Conservation (phyloP, 768 basidiomycete genomes). For the Collybia mongolica region DNA sequence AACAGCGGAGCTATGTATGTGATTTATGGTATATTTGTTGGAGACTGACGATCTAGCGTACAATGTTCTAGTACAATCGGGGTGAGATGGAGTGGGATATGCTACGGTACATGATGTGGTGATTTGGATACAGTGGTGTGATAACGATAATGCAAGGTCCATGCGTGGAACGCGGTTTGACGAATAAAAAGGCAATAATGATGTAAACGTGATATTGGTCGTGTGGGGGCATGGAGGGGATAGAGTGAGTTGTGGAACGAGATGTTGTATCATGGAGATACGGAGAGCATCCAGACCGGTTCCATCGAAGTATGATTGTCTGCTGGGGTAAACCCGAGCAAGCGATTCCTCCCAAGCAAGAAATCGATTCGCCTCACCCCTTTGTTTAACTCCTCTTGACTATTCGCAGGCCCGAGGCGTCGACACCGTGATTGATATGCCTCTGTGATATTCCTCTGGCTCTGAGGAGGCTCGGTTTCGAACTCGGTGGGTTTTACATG, state of each 20-base stretch:
- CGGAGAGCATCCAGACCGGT: conserved; percentile 23
- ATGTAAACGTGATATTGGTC: no score
- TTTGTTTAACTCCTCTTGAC: conserved; percentile 30
- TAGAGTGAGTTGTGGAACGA: background rate
- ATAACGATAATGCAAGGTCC: no score
- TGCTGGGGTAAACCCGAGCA: conserved; percentile 35
- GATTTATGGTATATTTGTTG: no score
- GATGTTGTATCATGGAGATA: conserved; percentile 5
- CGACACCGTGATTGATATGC: conserved; percentile 30
- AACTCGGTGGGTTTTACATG: conserved; percentile 34
- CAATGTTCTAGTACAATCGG: no score
- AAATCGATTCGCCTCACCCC: conserved; percentile 48
- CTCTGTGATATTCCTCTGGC: conserved; percentile 18
- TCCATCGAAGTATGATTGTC: conserved; percentile 3
- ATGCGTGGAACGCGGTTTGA: no score
- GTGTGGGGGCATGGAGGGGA: background rate
- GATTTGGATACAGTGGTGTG: no score
- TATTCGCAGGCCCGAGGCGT: conserved; percentile 22
- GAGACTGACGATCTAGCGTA: no score
- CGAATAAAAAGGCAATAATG: no score
- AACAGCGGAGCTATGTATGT: no score
- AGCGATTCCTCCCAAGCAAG: conserved; percentile 31
- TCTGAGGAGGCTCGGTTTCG: conserved; percentile 19
- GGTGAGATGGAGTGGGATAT: no score
- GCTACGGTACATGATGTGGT: no score